Evolutionary conservation across 768 basidiomycete genomes (phyloP).

Genomic region (Rhodotorula diobovata): DNA sequence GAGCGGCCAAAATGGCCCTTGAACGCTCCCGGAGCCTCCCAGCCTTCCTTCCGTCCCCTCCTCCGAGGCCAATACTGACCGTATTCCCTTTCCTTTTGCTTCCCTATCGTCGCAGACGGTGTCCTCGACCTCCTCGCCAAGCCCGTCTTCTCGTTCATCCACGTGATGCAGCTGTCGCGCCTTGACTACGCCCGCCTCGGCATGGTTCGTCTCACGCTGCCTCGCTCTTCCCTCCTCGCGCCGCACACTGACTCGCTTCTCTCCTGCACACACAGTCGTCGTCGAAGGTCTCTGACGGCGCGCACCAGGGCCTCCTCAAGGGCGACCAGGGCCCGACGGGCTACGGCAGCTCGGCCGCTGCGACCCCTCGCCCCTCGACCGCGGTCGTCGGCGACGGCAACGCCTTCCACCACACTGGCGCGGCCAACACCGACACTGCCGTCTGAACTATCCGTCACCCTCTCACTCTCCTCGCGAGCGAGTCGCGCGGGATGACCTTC

Average conservation of each 20-base stretch:
- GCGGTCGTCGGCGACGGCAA: neutral
- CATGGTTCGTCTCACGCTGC: neutral
- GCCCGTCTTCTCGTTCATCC: slow-evolving; percentile 47
- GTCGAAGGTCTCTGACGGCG: slow-evolving; percentile 26
- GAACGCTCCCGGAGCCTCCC: too few relatives aligned
- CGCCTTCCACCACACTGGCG: neutral
- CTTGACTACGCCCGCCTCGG: slow-evolving; percentile 45
- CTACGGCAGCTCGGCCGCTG: neutral
- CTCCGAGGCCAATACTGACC: neutral
- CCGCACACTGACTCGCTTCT: neutral
- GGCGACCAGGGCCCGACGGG: neutral
- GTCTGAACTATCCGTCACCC: neutral
- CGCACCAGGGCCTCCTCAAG: slow-evolving; percentile 8
- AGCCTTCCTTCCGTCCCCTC: too few relatives aligned
- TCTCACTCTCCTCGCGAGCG: too few relatives aligned
- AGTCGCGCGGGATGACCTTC: too few relatives aligned
- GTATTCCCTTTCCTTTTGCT: neutral
- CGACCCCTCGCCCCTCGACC: slow-evolving; percentile 1
- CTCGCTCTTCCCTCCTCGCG: neutral
- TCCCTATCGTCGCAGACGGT: slow-evolving; percentile 46
- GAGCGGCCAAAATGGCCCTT: too few relatives aligned
- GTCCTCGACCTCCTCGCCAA: slow-evolving; percentile 51
- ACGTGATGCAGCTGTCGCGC: slow-evolving; percentile 45
- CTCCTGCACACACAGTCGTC: neutral
- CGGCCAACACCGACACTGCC: neutral